Evolutionary conservation across 2,329 filamentous ascomycete species (phyloP), one percentile per base, ranked within the genome.

Genomic region (Geosmithia flava): DNA sequence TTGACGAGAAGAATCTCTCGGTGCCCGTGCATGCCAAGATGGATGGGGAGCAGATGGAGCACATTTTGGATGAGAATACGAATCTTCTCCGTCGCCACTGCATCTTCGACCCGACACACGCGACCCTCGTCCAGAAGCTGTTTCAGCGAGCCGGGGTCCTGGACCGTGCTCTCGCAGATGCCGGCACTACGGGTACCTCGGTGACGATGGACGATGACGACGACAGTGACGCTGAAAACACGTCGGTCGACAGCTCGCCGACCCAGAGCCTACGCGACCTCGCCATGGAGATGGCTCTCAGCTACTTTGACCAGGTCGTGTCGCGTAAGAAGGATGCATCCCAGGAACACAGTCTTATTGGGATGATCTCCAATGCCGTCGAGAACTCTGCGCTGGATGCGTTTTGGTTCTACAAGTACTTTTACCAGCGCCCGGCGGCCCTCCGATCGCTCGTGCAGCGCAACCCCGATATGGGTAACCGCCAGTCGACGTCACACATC

Each of bases 261-360:
- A 42, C 27, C 17, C 59, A 61, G 47, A 51, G 54, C 5, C 50
- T 71, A 16, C 71, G 78, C 55, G 67, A 68, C 17, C 53, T 68
- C 44, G 75, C 76, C 2, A 68, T 87, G 56, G 64, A 68, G 15
- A 71, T 78, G 51, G 68, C 75, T 1, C 59, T 86, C 3, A 71
- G 76, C 46, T 85, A 91, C 54, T 65, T 94, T 39, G 84, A 90
- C 54, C 85, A 91, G 58, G 73, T 94, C 42, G 75, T 86, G 13
- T 78, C 83, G 44, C 78, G 87, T 49, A 74, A 78, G 3, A 87
- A 85, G 60, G 84, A 89, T 41, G 59, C 77, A 2, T 74, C 80
- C 0, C 23, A 27, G 11, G 33, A 37, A 5, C 11, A 13, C 33
- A 60, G 65, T 8, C 77, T 84, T 47, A 68, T 78, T 46, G 58